These are phyloP conservation scores for Ottelia alismoides DNA, from an alignment of 106 monocot species.

Conservation along the genomic window DNA sequence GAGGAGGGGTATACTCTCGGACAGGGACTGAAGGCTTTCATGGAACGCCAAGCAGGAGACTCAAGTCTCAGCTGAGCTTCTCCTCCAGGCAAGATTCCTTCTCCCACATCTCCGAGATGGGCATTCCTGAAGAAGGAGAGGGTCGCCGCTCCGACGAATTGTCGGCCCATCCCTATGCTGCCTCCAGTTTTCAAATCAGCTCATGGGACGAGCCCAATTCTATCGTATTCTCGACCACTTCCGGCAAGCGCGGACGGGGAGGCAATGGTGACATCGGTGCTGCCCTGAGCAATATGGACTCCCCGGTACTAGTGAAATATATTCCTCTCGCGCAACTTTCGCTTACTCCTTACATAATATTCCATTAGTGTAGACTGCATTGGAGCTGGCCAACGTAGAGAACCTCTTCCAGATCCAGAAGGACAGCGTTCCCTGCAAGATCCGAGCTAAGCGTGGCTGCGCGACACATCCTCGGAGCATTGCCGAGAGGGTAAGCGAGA, in stretches of 20 bases:
- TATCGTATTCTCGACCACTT: slow-evolving; percentile 42
- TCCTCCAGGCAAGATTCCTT: slow-evolving; percentile 45
- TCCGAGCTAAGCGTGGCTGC: slow-evolving; percentile 26
- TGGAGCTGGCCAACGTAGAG: slow-evolving; percentile 15
- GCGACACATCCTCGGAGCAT: slow-evolving; percentile 26
- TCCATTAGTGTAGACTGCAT: slow-evolving; percentile 2
- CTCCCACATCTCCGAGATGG: slow-evolving; percentile 62
- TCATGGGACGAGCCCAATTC: slow-evolving; percentile 81
- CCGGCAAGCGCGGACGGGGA: slow-evolving; percentile 33
- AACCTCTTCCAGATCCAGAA: slow-evolving; percentile 15
- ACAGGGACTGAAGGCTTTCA: slow-evolving; percentile 13
- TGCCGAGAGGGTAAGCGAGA: slow-evolving; percentile 21
- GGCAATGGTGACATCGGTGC: slow-evolving; percentile 30
- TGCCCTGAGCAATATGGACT: slow-evolving; percentile 37
- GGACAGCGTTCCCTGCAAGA: slow-evolving; percentile 20
- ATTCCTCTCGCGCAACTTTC: neutral
- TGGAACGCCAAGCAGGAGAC: slow-evolving; percentile 19
- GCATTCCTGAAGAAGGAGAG: too few species aligned
- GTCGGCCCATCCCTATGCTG: slow-evolving; percentile 21
- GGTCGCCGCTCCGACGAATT: slow-evolving; percentile 39
- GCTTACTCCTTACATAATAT: too few species aligned
- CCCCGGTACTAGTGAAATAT: slow-evolving; percentile 14
- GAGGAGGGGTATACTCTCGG: slow-evolving; percentile 23
- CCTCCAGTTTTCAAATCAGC: slow-evolving; percentile 35
- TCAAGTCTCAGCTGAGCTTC: slow-evolving; percentile 60